Conservation (phyloP, 768 basidiomycete genomes). For the Suillus americanus region DNA sequence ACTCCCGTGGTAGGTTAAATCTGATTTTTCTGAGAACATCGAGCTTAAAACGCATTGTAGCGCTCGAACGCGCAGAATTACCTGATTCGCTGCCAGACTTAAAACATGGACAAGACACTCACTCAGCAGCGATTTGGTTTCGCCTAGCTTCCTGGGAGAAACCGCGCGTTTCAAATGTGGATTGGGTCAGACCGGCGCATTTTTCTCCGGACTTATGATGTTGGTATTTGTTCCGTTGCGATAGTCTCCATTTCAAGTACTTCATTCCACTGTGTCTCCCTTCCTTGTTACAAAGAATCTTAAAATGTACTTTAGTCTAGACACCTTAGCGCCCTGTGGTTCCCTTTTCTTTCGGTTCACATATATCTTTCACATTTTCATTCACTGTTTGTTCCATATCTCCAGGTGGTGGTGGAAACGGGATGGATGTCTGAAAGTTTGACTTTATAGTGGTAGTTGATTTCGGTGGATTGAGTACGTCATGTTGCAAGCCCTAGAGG, state of each 20-base stretch:
- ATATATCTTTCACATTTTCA: background rate
- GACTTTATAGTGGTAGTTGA: background rate
- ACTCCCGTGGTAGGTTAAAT: background rate
- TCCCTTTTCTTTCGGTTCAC: background rate
- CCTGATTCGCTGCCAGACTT: background rate
- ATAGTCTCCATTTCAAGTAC: background rate
- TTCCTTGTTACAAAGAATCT: background rate
- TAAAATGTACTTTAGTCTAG: background rate
- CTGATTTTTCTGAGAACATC: background rate
- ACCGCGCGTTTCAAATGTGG: background rate
- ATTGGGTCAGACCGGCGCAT: background rate
- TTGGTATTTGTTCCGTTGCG: background rate
- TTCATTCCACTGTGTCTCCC: background rate
- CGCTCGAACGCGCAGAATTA: background rate
- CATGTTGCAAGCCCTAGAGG: background rate
- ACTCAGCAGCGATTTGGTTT: background rate
- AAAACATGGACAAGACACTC: background rate
- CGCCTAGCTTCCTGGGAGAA: background rate
- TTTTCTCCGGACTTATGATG: background rate
- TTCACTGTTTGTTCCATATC: background rate
- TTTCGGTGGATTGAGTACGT: background rate
- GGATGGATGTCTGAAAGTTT: background rate
- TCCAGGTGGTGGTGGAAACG: background rate
- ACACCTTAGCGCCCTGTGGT: background rate
- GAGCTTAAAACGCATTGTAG: background rate